Base-by-base conservation (phyloP, 306 rosid genomes). In the Pachyrhizus erosus region DNA sequence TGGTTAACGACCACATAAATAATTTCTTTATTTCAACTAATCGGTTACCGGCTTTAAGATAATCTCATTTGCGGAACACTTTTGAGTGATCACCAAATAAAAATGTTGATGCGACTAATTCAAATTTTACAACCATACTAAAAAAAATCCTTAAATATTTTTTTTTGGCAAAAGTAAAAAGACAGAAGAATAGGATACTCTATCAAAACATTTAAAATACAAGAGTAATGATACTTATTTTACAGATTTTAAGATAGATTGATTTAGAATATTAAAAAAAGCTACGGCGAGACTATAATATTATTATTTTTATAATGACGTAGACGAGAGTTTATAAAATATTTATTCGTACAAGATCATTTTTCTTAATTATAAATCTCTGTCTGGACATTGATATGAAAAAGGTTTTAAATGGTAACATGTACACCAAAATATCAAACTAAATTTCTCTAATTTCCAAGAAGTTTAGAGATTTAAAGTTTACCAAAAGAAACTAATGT, bases 131-230 rank as follows among this genome's bases (percentile, higher is more conserved):
- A 42, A 21, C 21, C 12, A 23, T 11, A 34, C 27, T 8, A 9
- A 34, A 37, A 37, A 9, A 37, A 37, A 10, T 21, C 17, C 24
- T 65, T 65, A 67, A 10, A 33, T 66, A 33, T 0, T 37, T 37
- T 8, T 37, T 17, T 37, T 20, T 18, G 26, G 6, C 17, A 39
- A 37, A 39, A 67, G 48, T 37, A 37, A 15, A 66, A 17, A n/a
- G 40, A 29, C 40, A n/a, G 1, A 10, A 39, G 51, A 67, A 67
- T 18, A 31, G 9, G 51, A 39, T 67, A 67, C 51, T 18, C 48
- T 14, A n/a, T 15, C 14, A 71, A 80, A 82, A 52, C 70, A 40
- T 45, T 65, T n/a, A 6, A 51, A 83, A 40, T 29, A 48, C 31
- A 29, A 20, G 42, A 67, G 49, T 37, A 10, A 20, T 17, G 12